Evolutionary conservation across 2,329 filamentous ascomycete species (phyloP).

Genomic region (Aurifilum marmelostoma): DNA sequence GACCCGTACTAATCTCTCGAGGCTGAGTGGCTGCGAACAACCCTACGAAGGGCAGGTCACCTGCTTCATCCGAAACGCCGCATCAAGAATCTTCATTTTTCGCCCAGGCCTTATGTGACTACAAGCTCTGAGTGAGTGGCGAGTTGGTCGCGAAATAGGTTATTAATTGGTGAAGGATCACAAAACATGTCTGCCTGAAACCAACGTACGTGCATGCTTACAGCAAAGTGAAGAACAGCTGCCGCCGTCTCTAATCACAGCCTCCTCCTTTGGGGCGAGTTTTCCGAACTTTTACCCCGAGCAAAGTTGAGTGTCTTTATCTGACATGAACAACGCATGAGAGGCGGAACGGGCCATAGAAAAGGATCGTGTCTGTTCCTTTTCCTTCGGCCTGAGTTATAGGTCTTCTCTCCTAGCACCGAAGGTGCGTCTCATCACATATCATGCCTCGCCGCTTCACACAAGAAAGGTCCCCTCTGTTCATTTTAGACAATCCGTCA

Average conservation of each 20-base stretch:
- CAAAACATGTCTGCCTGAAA: background rate
- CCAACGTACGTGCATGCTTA: background rate
- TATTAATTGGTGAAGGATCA: background rate
- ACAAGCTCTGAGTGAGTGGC: background rate
- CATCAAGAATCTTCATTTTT: background rate
- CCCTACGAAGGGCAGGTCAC: background rate
- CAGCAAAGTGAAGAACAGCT: background rate
- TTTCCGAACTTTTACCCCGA: background rate
- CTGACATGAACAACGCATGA: background rate
- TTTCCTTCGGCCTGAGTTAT: no score
- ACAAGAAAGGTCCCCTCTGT: no score
- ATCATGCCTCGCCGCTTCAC: background rate
- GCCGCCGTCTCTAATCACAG: background rate
- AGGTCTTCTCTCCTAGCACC: no score
- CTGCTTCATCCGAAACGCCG: background rate
- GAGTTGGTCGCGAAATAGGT: background rate
- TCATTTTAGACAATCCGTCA: background rate
- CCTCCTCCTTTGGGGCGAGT: background rate
- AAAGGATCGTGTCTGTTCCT: no score
- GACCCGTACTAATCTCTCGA: background rate
- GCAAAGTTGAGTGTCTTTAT: background rate
- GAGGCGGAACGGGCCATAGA: background rate
- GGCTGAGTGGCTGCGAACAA: background rate
- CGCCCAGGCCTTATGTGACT: background rate
- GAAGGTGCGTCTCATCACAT: background rate